Percentiles rank a stretch among this genome's conserved stretches.
phyloP scores from a whole-genome alignment of 768 basidiomycete genomes.

The Mycena vitilis region DNA sequence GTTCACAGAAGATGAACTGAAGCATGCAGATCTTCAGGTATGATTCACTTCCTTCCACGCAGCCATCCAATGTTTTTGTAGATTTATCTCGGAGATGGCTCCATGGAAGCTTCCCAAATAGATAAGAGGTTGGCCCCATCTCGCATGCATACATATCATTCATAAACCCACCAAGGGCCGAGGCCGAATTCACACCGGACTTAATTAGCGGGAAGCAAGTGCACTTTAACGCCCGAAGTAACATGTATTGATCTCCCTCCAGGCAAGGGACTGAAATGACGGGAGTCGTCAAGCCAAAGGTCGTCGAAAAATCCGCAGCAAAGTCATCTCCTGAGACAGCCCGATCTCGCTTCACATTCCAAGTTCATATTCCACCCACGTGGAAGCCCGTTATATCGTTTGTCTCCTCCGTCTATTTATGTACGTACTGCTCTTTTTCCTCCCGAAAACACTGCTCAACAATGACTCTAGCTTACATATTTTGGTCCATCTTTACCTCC shows the following conservation, averaged over 20 bases:
- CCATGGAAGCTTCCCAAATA: background rate
- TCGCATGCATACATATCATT: background rate
- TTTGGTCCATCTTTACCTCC: constrained; percentile 86
- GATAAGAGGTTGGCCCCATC: background rate
- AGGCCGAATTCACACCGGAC: background rate
- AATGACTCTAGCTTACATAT: constrained; percentile 70
- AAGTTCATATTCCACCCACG: constrained; percentile 13
- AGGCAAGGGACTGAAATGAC: background rate
- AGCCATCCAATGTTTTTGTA: constrained; percentile 27
- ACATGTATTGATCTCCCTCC: background rate
- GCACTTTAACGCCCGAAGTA: background rate
- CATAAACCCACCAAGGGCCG: background rate
- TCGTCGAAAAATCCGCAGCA: background rate
- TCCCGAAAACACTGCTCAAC: constrained; percentile 13
- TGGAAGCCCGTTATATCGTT: constrained; percentile 44
- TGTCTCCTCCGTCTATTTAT: constrained; percentile 62
- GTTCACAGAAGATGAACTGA: constrained; percentile 70
- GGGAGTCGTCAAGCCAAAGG: background rate
- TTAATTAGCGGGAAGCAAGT: background rate
- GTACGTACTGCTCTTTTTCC: constrained; percentile 52
- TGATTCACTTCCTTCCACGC: constrained; percentile 28
- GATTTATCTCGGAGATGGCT: constrained; percentile 42
- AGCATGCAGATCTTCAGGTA: constrained; percentile 64
- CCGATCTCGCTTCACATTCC: background rate
- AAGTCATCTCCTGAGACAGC: background rate